Conservation (phyloP, 129 eudicot genomes). For the Tanacetum coccineum region DNA sequence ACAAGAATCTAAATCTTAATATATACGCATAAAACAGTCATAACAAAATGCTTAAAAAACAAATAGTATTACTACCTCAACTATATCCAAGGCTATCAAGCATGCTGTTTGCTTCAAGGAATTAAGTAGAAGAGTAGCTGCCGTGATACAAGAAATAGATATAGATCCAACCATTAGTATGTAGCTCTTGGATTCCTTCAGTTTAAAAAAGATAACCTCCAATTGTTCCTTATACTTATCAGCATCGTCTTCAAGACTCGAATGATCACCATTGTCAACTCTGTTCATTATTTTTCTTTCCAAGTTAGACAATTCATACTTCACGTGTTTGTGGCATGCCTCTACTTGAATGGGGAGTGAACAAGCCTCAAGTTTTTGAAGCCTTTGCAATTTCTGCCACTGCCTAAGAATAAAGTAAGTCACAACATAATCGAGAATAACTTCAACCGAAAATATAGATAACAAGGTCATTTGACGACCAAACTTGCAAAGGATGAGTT, state of each 20-base stretch:
- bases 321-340: constrained; percentile 33
- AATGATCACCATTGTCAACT: constrained; percentile 13
- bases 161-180: constrained; percentile 78
- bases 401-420: constrained; percentile 44
- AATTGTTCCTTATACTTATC: constrained; percentile 42
- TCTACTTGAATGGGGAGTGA: constrained; percentile 62
- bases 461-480: background rate
- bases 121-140: constrained; percentile 74
- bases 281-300: no score
- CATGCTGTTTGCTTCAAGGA: constrained; percentile 61
- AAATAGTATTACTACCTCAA: constrained; percentile 51
- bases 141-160: constrained; percentile 62
- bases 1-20: background rate
- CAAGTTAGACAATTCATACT: constrained; percentile 27
- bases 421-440: background rate
- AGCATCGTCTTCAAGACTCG: constrained; percentile 32
- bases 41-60: background rate
- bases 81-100: constrained; percentile 60
- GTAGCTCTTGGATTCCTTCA: constrained; percentile 73
- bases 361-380: constrained; percentile 69
- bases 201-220: constrained; percentile 51
- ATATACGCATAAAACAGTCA: background rate
- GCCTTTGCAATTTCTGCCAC: constrained; percentile 91
- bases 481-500: background rate
- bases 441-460: background rate